phyloP scores from a whole-genome alignment of 768 basidiomycete genomes.

The Kwoniella newhampshirensis region DNA sequence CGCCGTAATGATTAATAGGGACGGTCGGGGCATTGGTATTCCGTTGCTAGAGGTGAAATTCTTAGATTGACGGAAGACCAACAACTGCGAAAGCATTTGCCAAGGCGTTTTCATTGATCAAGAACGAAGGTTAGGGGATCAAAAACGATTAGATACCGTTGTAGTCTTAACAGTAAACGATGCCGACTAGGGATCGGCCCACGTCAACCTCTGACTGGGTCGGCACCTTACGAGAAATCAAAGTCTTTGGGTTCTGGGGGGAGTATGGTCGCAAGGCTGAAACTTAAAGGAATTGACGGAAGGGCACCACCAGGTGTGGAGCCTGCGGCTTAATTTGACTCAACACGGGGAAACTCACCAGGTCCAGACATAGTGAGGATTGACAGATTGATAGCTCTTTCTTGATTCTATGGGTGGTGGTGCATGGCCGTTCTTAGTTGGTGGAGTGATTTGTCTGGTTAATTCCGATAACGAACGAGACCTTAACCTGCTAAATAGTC shows the following conservation, averaged over 20 bases:
- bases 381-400: conserved; percentile 82
- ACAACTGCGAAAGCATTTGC: conserved; percentile 81
- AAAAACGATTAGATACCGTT: conserved; percentile 81
- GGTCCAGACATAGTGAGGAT: conserved; percentile 74
- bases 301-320: conserved; percentile 77
- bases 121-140: conserved; percentile 82
- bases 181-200: conserved; percentile 74
- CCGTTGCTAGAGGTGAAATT: conserved; percentile 80
- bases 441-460: conserved; percentile 93
- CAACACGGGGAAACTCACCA: conserved; percentile 75
- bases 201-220: conserved; percentile 70
- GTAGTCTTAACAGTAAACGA: conserved; percentile 83
- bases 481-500: conserved; percentile 91
- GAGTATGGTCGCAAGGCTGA: conserved; percentile 72
- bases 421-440: conserved; percentile 88
- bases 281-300: conserved; percentile 82
- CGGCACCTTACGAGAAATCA: conserved; percentile 82
- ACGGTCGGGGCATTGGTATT: conserved; percentile 81
- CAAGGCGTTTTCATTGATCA: conserved; percentile 83
- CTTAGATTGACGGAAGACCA: conserved; percentile 78
- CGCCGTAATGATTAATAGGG: conserved; percentile 77
- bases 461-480: conserved; percentile 94
- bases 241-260: conserved; percentile 84
- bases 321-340: conserved; percentile 83
- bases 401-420: conserved; percentile 82